Percentiles rank a stretch among this genome's conserved stretches.
These are phyloP conservation scores for Tanacetum coccineum DNA, from an alignment of 129 eudicot genomes.

Conservation along the genomic window DNA sequence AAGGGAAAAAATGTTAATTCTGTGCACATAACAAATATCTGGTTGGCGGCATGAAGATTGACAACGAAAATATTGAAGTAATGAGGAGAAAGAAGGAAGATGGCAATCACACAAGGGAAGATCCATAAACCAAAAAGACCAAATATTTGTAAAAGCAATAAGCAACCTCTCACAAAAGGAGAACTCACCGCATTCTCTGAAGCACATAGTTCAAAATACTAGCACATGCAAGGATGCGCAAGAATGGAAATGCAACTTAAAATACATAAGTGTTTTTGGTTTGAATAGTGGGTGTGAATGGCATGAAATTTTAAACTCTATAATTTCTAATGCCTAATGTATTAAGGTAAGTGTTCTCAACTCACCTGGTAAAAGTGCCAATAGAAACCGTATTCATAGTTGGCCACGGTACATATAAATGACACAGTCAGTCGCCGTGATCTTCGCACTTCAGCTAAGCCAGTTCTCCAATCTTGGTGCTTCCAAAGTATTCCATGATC, in stretches of 20 bases:
- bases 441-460: slow-evolving; percentile 82
- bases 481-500: slow-evolving; percentile 90
- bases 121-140: slow-evolving; percentile 2
- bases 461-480: slow-evolving; percentile 98
- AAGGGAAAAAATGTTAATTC: slow-evolving; percentile 1
- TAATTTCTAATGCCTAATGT: too few relatives aligned
- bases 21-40: not conserved
- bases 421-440: slow-evolving; percentile 88
- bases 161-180: not conserved
- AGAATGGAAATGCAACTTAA: not conserved
- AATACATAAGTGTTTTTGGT: not conserved
- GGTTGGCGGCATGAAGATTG: not conserved
- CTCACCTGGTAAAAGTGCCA: slow-evolving; percentile 97
- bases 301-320: too few relatives aligned
- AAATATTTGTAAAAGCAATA: slow-evolving; percentile 2
- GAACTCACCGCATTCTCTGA: not conserved
- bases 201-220: not conserved
- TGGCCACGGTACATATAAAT: slow-evolving; percentile 84
- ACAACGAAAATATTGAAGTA: not conserved
- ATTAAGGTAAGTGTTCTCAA: slow-evolving; percentile 2
- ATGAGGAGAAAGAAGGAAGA: not conserved
- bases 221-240: slow-evolving; percentile 11
- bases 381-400: slow-evolving; percentile 84
- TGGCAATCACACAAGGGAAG: not conserved
- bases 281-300: too few relatives aligned